phyloP scores from a whole-genome alignment of 129 eudicot genomes.

The Pulicaria dysenterica region DNA sequence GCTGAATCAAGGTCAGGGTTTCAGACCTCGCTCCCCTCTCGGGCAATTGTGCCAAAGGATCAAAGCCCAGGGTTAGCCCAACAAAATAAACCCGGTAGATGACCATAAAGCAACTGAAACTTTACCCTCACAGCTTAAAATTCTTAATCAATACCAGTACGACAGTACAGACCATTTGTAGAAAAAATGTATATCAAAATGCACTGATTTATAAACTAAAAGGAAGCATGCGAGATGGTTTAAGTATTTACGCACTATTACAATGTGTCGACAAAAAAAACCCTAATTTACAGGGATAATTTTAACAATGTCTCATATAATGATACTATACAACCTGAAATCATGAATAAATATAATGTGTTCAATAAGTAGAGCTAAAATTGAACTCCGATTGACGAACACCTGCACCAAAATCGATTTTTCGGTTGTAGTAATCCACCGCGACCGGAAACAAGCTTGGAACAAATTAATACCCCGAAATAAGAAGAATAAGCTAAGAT shows the following conservation, averaged over 20 bases:
- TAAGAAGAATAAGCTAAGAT: too few relatives aligned
- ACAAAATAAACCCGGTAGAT: too few relatives aligned
- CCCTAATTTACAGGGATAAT: conserved; percentile 21
- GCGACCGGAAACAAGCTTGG: background rate
- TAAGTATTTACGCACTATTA: background rate
- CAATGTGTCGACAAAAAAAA: background rate
- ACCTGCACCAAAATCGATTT: conserved; percentile 24
- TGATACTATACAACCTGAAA: conserved; percentile 11
- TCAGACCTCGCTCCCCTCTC: too few relatives aligned
- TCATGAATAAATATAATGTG: background rate
- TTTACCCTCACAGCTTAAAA: background rate
- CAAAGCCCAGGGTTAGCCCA: too few relatives aligned
- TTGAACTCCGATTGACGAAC: background rate
- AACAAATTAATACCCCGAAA: too few relatives aligned
- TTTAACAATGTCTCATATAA: background rate
- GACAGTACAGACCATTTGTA: background rate
- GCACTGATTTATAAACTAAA: background rate
- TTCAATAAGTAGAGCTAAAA: background rate
- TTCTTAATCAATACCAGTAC: background rate
- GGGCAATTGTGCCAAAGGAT: too few relatives aligned
- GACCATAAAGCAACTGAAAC: background rate
- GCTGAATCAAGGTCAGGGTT: too few relatives aligned
- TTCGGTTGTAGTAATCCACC: background rate
- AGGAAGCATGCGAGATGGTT: background rate
- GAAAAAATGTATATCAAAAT: background rate